Conservation (phyloP, 176 grass and related monocot species). For the Microstegium vimineum region DNA sequence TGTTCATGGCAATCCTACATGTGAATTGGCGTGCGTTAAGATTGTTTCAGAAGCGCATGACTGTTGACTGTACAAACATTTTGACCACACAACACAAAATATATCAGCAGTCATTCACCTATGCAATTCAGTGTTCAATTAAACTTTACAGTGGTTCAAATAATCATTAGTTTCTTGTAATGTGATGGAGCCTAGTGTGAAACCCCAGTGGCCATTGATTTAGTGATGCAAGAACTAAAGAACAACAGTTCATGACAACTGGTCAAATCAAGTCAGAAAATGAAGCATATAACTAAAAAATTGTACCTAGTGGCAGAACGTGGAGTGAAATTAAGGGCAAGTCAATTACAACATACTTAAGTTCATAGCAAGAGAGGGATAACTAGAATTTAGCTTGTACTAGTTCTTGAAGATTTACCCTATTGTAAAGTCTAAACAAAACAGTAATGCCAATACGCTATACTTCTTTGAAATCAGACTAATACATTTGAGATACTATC, state of each 20-base stretch:
- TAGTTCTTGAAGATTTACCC: background rate
- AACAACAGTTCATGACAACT: background rate
- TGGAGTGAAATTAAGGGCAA: constrained; percentile 1
- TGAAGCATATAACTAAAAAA: background rate
- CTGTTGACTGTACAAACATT: background rate
- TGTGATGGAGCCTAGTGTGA: background rate
- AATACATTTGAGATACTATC: background rate
- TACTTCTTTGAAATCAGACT: background rate
- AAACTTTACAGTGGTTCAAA: background rate
- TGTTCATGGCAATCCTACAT: background rate
- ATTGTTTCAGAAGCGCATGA: background rate
- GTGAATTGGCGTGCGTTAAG: background rate
- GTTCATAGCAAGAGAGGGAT: background rate
- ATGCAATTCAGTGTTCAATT: background rate
- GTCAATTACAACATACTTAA: background rate
- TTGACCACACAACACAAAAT: background rate
- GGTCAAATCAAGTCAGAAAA: background rate
- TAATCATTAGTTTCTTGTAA: background rate
- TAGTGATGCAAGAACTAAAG: background rate
- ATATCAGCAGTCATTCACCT: background rate
- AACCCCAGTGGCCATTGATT: background rate
- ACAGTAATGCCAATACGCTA: background rate
- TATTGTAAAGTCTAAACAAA: background rate
- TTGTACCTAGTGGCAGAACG: background rate
- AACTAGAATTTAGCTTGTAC: background rate